A percentile compares a stretch with the other conserved stretches of the same genome.
Conservation (phyloP, 306 rosid genomes). For the Cucumis hystrix region DNA sequence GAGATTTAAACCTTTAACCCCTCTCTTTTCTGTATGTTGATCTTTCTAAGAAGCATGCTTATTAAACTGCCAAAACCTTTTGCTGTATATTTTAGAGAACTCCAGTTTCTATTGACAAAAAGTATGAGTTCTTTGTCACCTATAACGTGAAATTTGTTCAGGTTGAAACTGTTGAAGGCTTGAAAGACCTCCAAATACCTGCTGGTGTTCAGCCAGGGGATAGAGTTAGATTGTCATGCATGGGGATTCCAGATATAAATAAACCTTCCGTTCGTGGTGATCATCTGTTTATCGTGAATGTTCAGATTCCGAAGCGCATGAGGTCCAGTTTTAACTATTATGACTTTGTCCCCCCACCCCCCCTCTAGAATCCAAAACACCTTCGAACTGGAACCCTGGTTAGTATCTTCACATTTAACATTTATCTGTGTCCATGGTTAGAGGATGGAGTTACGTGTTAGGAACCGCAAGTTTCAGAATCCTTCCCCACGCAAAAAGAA, state of each 20-base stretch:
- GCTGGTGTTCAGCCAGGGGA: conserved; percentile 87
- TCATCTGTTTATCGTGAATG: conserved; percentile 72
- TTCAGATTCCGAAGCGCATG: conserved; percentile 62
- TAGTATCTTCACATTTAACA: too few species aligned
- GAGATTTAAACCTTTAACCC: neutral
- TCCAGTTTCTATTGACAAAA: neutral
- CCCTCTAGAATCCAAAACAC: too few species aligned
- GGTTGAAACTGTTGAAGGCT: conserved; percentile 92
- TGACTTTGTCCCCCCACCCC: too few species aligned
- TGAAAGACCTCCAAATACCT: conserved; percentile 62
- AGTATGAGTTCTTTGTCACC: conserved; percentile 9
- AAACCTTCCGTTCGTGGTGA: conserved; percentile 73
- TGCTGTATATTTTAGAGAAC: neutral
- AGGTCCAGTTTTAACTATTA: conserved; percentile 33
- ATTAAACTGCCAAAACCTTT: neutral
- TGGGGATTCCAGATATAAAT: conserved; percentile 80
- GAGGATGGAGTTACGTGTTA: too few species aligned
- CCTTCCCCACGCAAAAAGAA: too few species aligned
- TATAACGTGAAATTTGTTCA: conserved; percentile 17
- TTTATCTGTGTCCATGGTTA: too few species aligned
- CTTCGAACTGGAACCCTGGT: too few species aligned
- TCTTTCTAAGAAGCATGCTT: neutral
- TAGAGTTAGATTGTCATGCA: conserved; percentile 39
- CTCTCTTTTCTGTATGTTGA: neutral
- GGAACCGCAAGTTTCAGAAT: too few species aligned